Base-by-base conservation (phyloP, 495 filamentous ascomycete genomes). In the Aspergillus funiculosus region DNA sequence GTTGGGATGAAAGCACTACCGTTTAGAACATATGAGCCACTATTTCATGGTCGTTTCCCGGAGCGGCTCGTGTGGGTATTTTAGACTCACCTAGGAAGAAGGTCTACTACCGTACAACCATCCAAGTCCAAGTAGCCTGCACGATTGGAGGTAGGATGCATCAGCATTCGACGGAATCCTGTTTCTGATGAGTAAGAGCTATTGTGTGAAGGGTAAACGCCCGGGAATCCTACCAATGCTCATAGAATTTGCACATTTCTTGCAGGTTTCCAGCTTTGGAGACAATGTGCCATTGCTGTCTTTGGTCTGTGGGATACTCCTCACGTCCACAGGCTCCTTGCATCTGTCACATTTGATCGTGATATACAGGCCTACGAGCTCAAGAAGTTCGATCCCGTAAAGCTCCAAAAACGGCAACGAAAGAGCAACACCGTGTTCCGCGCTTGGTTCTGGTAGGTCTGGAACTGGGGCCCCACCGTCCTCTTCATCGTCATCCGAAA, bases 51-150 rank as follows among this genome's bases (percentile, higher is more conserved):
- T 10, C 19, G 9, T 17, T 1, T 19, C 3, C 5, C 10, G 3
- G 17, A 25, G n/a, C n/a, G n/a, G n/a, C n/a, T n/a, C n/a, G n/a
- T n/a, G n/a, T n/a, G n/a, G n/a, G 17, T 27, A 31, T 32, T 13
- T 20, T 9, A 14, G 17, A 15, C 60, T 7, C 66, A 84, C 80
- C 82, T 87, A 46, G 85, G 84, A 5, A 94, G 74, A 66, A 96
- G 77, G 54, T 94, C 88, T 13, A 81, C 74, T 2, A 89, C 73
- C 0, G 77, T 85, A 60, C 88, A 94, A 1, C 84, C 86, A 19
- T 84, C 78, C 4, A 87, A 64, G 61, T 95, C 90, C 36, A 95
- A 67, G 60, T 92, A 92, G 1, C 89, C 87, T 27, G 86, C 88
- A 40, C 89, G 74, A 20, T 76, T 76, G 6, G 86, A 85, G 62